Percentiles rank a stretch among this genome's conserved stretches.
These are phyloP conservation scores for Tetracladium marchalianum DNA, from an alignment of 495 filamentous ascomycete species.

Conservation along the genomic window DNA sequence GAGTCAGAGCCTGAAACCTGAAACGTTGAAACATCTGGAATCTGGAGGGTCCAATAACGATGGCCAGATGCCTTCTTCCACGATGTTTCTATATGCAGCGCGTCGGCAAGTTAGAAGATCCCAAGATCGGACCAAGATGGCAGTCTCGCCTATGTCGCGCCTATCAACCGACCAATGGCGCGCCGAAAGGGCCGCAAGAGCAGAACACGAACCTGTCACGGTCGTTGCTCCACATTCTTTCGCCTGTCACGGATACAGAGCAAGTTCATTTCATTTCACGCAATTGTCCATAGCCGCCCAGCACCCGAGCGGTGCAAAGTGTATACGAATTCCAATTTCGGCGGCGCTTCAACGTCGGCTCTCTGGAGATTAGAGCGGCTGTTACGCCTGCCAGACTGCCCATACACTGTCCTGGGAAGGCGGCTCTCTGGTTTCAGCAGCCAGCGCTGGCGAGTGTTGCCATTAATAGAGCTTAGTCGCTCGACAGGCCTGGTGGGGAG, in stretches of 20 bases:
- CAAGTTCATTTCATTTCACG: neutral
- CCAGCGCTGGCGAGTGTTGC: slow-evolving; percentile 12
- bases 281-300: neutral
- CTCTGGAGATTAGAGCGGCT: slow-evolving; percentile 14
- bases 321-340: slow-evolving; percentile 1
- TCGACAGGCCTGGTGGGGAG: neutral
- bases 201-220: slow-evolving; percentile 15
- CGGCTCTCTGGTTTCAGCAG: slow-evolving; percentile 17
- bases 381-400: slow-evolving; percentile 12
- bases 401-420: slow-evolving; percentile 3
- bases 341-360: slow-evolving; percentile 20
- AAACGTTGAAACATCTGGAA: no score
- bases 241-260: neutral
- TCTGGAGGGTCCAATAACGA: no score
- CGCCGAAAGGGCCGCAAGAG: neutral
- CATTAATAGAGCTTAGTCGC: neutral
- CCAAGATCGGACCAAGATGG: neutral
- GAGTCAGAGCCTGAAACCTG: no score
- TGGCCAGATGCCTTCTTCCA: no score
- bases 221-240: neutral
- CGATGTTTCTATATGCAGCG: slow-evolving; percentile 16
- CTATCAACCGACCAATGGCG: slow-evolving; percentile 11
- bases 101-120: neutral
- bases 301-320: neutral
- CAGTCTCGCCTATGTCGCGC: slow-evolving; percentile 4